Evolutionary conservation across 495 filamentous ascomycete genomes (phyloP), one percentile per base, ranked within the genome.

Genomic region (Hypoxylon cercidicola): DNA sequence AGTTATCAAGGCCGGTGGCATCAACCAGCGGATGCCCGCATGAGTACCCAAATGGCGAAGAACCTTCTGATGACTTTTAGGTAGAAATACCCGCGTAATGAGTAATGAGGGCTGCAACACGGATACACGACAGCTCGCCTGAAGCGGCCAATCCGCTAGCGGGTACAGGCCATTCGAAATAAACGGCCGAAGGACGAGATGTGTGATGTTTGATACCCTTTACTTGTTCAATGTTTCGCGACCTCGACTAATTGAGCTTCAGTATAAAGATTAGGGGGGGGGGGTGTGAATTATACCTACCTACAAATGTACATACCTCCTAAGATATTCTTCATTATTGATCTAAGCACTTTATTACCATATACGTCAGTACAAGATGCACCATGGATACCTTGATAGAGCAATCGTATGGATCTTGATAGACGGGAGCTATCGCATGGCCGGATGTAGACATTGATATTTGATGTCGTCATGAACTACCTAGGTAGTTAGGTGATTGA

Each of bases 101-200:
- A n/a, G n/a, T n/a, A n/a, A 62, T 68, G 60, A 53, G 55, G 55
- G 51, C 52, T 49, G 60, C 59, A 55, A 60, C 55, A 68, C 65
- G 49, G 65, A 54, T 68, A 60, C 65, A 68, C 65, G 44, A 60
- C 65, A 68, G 65, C 65, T 68, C 60, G 65, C 65, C 60, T 68
- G 65, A n/a, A 43, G 35, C 43, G 59, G 20, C 60, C 59, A 63
- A 63, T 63, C 65, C 45, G 44, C 44, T 45, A 54, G 9, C 16
- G 49, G 49, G 23, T 37, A 55, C 60, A 35, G 37, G 28, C 44
- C 52, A 60, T 55, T 40, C 30, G 49, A 46, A 62, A 63, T 60
- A 55, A 63, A 63, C 55, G 63, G 34, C 34, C 16, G 41, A 49
- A 39, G 7, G 28, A 32, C 28, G 32, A 50, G 11, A 32, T 59